Conservation (phyloP, 768 basidiomycete genomes). For the Harrya chromipes region DNA sequence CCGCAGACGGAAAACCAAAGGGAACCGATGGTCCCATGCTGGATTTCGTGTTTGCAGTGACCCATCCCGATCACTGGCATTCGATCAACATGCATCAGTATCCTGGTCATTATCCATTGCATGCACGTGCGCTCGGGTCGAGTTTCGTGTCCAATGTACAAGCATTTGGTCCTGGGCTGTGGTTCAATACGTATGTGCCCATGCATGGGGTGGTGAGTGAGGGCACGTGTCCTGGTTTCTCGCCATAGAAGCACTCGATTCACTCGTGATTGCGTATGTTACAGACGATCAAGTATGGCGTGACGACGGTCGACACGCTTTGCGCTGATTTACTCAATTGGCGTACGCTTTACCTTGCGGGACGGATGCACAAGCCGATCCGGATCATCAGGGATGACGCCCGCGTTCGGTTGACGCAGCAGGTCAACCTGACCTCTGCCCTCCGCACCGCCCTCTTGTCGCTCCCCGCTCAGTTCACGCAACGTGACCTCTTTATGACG, state of each 20-base stretch:
- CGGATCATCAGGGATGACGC: conserved; percentile 92
- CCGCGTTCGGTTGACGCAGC: conserved; percentile 85
- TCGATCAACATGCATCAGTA: conserved; percentile 92
- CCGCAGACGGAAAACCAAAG: conserved; percentile 23
- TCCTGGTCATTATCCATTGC: conserved; percentile 87
- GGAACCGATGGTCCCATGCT: conserved; percentile 68
- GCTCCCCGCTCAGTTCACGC: conserved; percentile 78
- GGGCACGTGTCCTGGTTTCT: conserved; percentile 1
- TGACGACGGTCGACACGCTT: conserved; percentile 87
- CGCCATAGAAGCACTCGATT: neutral
- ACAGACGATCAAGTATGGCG: conserved; percentile 94
- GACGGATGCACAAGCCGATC: conserved; percentile 96
- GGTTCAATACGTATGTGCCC: conserved; percentile 92
- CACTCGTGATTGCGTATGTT: neutral
- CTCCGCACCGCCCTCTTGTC: conserved; percentile 86
- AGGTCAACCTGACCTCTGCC: conserved; percentile 90
- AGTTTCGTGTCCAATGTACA: conserved; percentile 79
- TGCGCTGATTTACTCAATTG: conserved; percentile 91
- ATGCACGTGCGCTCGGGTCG: conserved; percentile 81
- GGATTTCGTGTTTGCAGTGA: conserved; percentile 96
- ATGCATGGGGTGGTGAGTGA: conserved; percentile 78
- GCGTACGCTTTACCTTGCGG: conserved; percentile 90
- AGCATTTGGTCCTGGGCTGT: conserved; percentile 78
- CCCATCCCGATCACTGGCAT: conserved; percentile 91
- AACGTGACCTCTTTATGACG: conserved; percentile 77